Evolutionary conservation across 495 filamentous ascomycete species (phyloP), one percentile per base, ranked within the genome.

Genomic region (Aspergillus panamensis): DNA sequence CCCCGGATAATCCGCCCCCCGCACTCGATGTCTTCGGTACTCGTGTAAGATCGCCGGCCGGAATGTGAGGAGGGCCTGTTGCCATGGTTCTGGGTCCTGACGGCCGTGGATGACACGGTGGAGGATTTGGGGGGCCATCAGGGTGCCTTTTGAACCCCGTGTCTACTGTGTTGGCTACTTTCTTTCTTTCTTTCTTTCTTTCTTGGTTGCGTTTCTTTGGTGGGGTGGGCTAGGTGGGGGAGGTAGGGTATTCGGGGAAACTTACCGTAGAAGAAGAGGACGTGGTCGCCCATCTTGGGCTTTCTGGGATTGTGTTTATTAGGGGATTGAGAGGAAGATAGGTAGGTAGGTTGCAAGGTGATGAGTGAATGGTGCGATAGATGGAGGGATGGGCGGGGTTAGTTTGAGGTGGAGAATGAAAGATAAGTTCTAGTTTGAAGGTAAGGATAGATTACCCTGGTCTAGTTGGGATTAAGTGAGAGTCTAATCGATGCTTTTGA

Each of bases 81-180:
- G 77, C 73, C 73, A 79, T 32, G 74, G 66, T 53, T 76, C 77
- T 16, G 73, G 85, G 30, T 59, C 70, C 48, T 69, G 65, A 42
- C 61, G 76, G 70, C 87, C 82, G 75, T 92, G 88, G 73, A 89
- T 87, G 30, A 96, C 91, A 16, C 87, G 85, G 73, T 87, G 84
- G 59, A 96, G 89, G 48, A 96, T 85, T 63, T 86, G 81, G 8
- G 87, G 84, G 3, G 85, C 87, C 90, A 96, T 96, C 71, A 91
- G 66, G 21, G 77, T 78, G 57, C 73, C 67, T 80, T 21, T 25
- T 25, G 25, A 2, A 2, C 25, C 25, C 25, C 25, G 25, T 5
- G 2, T 5, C 25, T 63, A 52, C n/a, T 49, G 16, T 53, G 53
- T 55, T 25, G 17, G 21, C 48, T 32, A 25, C 6, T 13, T 20